Conservation (phyloP, 345 rosid genomes). For the Lepidium sativum region DNA sequence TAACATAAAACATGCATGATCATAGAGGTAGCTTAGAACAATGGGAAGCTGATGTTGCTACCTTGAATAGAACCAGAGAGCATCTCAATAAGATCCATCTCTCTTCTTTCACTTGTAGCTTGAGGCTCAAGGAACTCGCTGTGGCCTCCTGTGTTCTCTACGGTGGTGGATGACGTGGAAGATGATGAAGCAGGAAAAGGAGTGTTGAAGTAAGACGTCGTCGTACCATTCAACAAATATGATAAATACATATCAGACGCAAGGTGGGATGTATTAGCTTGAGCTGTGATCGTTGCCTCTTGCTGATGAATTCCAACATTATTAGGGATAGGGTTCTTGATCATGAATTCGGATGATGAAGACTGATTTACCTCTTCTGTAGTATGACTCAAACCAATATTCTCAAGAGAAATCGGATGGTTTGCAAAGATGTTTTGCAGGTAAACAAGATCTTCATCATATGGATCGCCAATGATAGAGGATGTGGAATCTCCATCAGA, state of each 20-base stretch:
- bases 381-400: conserved; percentile 7
- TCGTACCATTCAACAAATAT: conserved; percentile 45
- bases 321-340: conserved; percentile 21
- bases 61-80: conserved; percentile 42
- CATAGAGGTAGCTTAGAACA: conserved; percentile 11
- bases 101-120: conserved; percentile 34
- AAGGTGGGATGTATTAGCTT: conserved; percentile 22
- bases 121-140: conserved; percentile 22
- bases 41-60: conserved; percentile 21
- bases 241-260: conserved; percentile 59
- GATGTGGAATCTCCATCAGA: conserved; percentile 27
- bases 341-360: conserved; percentile 12
- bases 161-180: conserved; percentile 16
- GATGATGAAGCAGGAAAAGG: conserved; percentile 4
- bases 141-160: neutral
- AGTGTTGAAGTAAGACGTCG: conserved; percentile 15
- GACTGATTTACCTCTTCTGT: conserved; percentile 7
- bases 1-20: neutral
- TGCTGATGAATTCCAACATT: neutral
- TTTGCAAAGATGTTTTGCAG: conserved; percentile 52
- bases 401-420: conserved; percentile 22
- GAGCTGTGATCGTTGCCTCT: conserved; percentile 8
- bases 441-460: conserved; percentile 63
- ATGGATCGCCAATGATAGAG: conserved; percentile 37
- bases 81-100: conserved; percentile 99